phyloP scores from a whole-genome alignment of 2,329 filamentous ascomycete species.

The Hymenoscyphus infarciens region DNA sequence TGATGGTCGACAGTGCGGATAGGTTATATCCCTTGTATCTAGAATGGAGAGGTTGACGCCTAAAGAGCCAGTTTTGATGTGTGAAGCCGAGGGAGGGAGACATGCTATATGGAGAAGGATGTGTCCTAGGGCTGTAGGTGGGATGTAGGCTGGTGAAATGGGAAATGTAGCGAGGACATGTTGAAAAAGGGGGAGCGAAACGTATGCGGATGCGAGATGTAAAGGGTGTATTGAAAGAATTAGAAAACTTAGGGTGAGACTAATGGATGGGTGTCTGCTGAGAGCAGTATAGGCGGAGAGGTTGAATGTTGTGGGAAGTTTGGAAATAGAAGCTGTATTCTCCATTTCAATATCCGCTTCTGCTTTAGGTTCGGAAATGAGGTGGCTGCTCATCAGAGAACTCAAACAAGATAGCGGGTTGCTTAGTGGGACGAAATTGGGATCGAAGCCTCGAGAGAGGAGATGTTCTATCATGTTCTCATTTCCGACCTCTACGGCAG shows the following conservation, averaged over 20 bases:
- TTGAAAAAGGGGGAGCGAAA: neutral
- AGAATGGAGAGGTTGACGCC: too few species aligned
- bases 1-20: too few species aligned
- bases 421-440: neutral
- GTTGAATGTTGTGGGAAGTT: neutral
- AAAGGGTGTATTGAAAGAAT: neutral
- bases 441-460: neutral
- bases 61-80: too few species aligned
- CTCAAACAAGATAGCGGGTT: neutral
- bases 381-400: neutral
- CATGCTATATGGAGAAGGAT: neutral
- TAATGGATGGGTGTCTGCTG: neutral
- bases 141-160: neutral
- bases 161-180: neutral
- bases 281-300: neutral
- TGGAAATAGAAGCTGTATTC: neutral
- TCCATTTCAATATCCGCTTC: neutral
- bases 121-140: neutral
- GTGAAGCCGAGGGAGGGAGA: neutral
- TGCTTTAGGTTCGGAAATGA: neutral
- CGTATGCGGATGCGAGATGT: neutral
- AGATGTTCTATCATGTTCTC: neutral
- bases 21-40: too few species aligned
- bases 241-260: neutral
- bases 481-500: neutral